Evolutionary conservation across 768 basidiomycete species (phyloP).

Genomic region (Lyophyllum shimeji): DNA sequence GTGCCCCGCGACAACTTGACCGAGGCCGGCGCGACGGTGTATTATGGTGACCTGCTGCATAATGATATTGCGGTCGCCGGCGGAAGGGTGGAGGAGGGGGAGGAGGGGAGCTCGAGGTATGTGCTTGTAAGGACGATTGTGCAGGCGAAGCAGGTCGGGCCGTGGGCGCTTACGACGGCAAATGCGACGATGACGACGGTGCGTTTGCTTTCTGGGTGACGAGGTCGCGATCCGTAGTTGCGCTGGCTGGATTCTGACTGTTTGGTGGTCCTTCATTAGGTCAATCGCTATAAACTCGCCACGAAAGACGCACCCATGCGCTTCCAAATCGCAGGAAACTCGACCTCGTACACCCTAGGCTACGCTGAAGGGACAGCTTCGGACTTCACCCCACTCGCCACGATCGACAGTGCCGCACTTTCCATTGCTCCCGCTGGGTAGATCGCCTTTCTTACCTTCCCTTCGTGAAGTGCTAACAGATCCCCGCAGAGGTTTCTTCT

Average conservation of each 20-base stretch:
- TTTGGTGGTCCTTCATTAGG: conserved; percentile 6
- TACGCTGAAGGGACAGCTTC: conserved; percentile 30
- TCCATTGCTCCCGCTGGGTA: conserved; percentile 34
- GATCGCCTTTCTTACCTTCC: background rate
- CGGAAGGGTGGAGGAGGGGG: conserved; percentile 20
- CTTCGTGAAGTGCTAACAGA: background rate
- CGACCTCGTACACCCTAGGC: conserved; percentile 29
- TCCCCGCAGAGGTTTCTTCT: conserved; percentile 34
- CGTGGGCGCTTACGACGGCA: conserved; percentile 30
- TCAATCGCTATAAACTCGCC: conserved; percentile 20
- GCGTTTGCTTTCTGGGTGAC: conserved; percentile 10
- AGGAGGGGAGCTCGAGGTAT: conserved; percentile 18
- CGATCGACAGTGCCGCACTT: conserved; percentile 31
- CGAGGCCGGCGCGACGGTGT: conserved; percentile 37
- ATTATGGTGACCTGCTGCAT: conserved; percentile 36
- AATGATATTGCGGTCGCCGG: conserved; percentile 32
- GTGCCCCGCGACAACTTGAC: conserved; percentile 26
- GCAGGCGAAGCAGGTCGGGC: conserved; percentile 33
- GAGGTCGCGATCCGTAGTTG: too few species aligned
- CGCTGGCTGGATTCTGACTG: too few species aligned
- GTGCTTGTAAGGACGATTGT: conserved; percentile 29
- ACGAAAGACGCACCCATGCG: conserved; percentile 25
- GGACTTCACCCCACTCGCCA: conserved; percentile 25
- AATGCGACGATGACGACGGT: conserved; percentile 31
- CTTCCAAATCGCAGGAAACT: conserved; percentile 27